Evolutionary conservation across 768 basidiomycete species (phyloP).

Genomic region (Candolleomyces eurysporus): DNA sequence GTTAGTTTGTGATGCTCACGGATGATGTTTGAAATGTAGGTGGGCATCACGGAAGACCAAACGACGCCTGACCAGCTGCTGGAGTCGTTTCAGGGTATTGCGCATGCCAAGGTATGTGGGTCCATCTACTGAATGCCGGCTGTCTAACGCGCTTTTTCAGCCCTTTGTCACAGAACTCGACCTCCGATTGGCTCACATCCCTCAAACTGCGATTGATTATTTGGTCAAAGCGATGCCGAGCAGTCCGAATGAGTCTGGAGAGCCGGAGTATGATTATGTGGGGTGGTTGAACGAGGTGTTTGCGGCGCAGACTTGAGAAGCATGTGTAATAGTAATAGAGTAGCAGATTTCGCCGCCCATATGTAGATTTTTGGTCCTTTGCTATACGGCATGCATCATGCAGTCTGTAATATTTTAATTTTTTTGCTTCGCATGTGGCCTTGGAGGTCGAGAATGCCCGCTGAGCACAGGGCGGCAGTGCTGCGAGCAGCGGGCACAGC

Average conservation of each 20-base stretch:
- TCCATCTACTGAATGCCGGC: too few species aligned
- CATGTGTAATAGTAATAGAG: too few species aligned
- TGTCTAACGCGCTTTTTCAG: slow-evolving; percentile 37
- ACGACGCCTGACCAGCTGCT: slow-evolving; percentile 89
- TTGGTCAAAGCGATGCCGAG: slow-evolving; percentile 80
- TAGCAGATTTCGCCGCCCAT: too few species aligned
- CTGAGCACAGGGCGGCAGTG: too few species aligned
- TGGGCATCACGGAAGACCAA: slow-evolving; percentile 95
- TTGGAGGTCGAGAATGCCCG: too few species aligned
- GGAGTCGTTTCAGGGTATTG: slow-evolving; percentile 91
- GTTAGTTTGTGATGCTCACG: not conserved
- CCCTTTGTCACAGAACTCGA: slow-evolving; percentile 93
- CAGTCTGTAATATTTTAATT: too few species aligned
- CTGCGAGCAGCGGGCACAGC: too few species aligned
- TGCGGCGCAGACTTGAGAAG: slow-evolving; percentile 32
- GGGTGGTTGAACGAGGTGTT: slow-evolving; percentile 81
- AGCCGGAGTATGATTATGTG: slow-evolving; percentile 79
- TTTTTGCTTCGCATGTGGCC: too few species aligned
- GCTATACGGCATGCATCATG: too few species aligned
- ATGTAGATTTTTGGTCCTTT: too few species aligned
- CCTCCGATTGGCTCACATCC: slow-evolving; percentile 79
- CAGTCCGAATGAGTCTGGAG: slow-evolving; percentile 48
- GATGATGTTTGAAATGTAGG: slow-evolving; percentile 42
- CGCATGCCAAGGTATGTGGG: slow-evolving; percentile 74
- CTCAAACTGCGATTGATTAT: slow-evolving; percentile 73